phyloP scores from a whole-genome alignment of 306 rosid genomes.

The apple (Malus domestica) region DNA sequence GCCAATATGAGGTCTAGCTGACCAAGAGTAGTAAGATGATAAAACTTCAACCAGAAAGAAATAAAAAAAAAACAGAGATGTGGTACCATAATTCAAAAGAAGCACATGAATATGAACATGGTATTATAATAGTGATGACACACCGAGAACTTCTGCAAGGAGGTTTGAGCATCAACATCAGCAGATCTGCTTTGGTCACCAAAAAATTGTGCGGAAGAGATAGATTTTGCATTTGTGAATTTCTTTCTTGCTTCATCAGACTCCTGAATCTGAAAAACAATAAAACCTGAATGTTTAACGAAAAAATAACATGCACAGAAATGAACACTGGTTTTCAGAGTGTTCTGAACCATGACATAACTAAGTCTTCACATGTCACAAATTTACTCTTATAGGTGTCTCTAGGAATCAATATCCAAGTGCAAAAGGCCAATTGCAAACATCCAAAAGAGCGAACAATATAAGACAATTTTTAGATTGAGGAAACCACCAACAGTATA shows the following conservation, averaged over 20 bases:
- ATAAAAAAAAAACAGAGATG: not conserved
- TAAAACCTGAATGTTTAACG: not conserved
- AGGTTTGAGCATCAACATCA: conserved; percentile 52
- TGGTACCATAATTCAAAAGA: not conserved
- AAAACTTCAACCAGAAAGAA: not conserved
- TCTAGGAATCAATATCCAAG: too few species aligned
- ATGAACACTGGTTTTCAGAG: not conserved
- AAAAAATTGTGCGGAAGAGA: conserved; percentile 85
- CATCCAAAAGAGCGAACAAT: not conserved
- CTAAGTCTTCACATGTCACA: not conserved
- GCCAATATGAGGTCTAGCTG: not conserved
- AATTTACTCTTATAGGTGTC: too few species aligned
- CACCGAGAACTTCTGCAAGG: conserved; percentile 86
- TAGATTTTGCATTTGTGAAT: conserved; percentile 65
- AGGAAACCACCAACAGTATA: not conserved
- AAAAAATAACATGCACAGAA: not conserved
- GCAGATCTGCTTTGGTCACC: conserved; percentile 69
- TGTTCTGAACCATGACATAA: not conserved
- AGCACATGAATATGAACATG: not conserved
- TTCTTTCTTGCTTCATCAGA: conserved; percentile 87
- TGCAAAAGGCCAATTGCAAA: not conserved
- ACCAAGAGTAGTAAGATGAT: not conserved
- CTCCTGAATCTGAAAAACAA: conserved; percentile 49
- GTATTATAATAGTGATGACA: not conserved
- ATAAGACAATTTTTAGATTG: not conserved